Evolutionary conservation across 768 basidiomycete genomes (phyloP), one percentile per base, ranked within the genome.

Genomic region (Termitomyces sp.): DNA sequence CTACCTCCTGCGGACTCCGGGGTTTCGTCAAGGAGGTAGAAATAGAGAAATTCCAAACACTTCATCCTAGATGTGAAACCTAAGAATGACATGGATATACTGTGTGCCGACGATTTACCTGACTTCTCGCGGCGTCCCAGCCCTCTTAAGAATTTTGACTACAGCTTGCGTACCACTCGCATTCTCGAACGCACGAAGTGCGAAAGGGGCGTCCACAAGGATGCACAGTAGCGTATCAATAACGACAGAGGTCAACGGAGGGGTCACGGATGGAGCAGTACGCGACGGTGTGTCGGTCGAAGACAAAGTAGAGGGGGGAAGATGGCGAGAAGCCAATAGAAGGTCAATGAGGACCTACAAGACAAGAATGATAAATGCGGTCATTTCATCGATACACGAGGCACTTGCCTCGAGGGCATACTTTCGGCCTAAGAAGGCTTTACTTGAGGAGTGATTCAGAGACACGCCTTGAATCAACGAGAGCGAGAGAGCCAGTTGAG

Each of bases 1-100:
- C 61, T 54, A 18, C 61, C 53, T 57, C 40, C 61, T 10, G 61
- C 48, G 8, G 70, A 62, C 24, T 70, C 54, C 6, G 73, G 67
- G 1, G 82, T 83, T 67, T 97, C 94, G 59, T 95, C 94, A 46
- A 96, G 77, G 7, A 98, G 78, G 69, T 98, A 98, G 70, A 95
- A 97, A 70, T 96, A 96, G 16, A 98, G 73, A 65, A 97, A 94
- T 68, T 97, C 95, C 18, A 98, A 77, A 61, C 93, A 96, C 75
- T 96, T 96, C 90, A 97, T 96, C 64, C 94, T 96, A 64, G 22
- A 40, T 26, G 36, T 7, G 18, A 40, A 35, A 47, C 26, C n/a
- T 48, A 38, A 45, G 26, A 56, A 38, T 28, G 53, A 43, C 20
- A 32, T 36, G 12, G 24, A 20, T 18, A 6, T 48, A 14, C 7